Evolutionary conservation across 192 early-diverging fungal genomes (phyloP).

Genomic region (Umbelopsis ramanniana): DNA sequence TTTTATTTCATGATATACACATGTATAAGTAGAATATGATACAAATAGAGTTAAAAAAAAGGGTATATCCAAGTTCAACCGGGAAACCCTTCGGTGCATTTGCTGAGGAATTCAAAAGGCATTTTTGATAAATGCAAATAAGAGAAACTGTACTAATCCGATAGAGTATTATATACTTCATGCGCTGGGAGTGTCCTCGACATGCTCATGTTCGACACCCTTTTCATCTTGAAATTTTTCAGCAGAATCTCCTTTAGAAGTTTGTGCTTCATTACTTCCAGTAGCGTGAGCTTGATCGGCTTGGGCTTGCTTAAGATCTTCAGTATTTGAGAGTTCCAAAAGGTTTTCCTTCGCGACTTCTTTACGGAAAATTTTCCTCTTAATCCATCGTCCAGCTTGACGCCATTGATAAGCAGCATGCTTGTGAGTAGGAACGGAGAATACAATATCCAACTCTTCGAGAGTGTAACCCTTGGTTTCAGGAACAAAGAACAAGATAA

Average conservation of each 20-base stretch:
- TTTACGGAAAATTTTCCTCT: background rate
- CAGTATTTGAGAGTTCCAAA: background rate
- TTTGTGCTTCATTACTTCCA: background rate
- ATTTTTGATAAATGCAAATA: background rate
- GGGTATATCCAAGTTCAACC: background rate
- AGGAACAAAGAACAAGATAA: slow-evolving; percentile 71
- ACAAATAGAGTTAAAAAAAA: background rate
- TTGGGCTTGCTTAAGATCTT: slow-evolving; percentile 15
- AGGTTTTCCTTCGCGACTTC: background rate
- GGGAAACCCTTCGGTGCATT: background rate
- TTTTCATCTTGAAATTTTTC: background rate
- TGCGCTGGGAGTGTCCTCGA: background rate
- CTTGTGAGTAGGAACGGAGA: slow-evolving; percentile 17
- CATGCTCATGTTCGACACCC: background rate
- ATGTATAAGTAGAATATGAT: slow-evolving; percentile 13
- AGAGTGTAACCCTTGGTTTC: slow-evolving; percentile 77
- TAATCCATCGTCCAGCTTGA: background rate
- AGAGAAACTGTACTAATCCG: background rate
- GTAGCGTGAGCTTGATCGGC: slow-evolving; percentile 6
- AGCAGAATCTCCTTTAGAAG: background rate
- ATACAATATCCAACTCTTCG: slow-evolving; percentile 55
- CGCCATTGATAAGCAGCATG: slow-evolving; percentile 8
- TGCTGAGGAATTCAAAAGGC: too few species aligned
- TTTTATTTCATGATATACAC: background rate
- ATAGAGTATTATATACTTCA: background rate